Percentiles rank a stretch among this genome's conserved stretches.
Conservation (phyloP, 148 eudicot genomes). For the Silene uniflora region DNA sequence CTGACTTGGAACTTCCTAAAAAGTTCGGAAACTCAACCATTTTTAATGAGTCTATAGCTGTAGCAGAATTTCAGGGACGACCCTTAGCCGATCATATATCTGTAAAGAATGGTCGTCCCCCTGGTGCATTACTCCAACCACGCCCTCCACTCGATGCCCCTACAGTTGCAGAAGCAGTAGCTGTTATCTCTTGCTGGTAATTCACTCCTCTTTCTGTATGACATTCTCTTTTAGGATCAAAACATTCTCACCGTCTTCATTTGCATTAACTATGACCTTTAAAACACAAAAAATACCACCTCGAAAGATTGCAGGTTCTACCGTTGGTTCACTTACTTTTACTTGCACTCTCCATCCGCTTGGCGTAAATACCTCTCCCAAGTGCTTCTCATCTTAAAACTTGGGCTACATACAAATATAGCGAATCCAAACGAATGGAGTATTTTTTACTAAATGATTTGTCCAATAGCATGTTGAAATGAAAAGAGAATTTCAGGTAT, state of each 20-base stretch:
- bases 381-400: too few species aligned
- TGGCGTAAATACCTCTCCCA: neutral
- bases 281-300: too few species aligned
- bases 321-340: too few species aligned
- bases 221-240: slow-evolving; percentile 18
- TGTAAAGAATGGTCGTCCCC: slow-evolving; percentile 81
- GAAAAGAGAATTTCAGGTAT: slow-evolving; percentile 40
- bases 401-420: too few species aligned
- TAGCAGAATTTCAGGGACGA: slow-evolving; percentile 84
- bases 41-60: slow-evolving; percentile 67
- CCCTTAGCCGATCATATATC: slow-evolving; percentile 83
- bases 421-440: too few species aligned
- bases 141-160: slow-evolving; percentile 84
- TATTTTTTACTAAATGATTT: neutral
- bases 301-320: too few species aligned
- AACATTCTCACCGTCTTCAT: too few species aligned
- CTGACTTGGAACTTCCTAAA: slow-evolving; percentile 70
- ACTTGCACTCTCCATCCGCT: too few species aligned
- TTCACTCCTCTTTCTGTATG: neutral
- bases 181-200: slow-evolving; percentile 92
- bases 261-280: too few species aligned
- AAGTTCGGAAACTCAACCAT: slow-evolving; percentile 73
- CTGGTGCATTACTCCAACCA: slow-evolving; percentile 66
- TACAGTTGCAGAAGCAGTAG: slow-evolving; percentile 89
- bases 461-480: neutral